phyloP scores from a whole-genome alignment of 139 green algal genomes.

The Auxenochlorella pyrenoidosa region DNA sequence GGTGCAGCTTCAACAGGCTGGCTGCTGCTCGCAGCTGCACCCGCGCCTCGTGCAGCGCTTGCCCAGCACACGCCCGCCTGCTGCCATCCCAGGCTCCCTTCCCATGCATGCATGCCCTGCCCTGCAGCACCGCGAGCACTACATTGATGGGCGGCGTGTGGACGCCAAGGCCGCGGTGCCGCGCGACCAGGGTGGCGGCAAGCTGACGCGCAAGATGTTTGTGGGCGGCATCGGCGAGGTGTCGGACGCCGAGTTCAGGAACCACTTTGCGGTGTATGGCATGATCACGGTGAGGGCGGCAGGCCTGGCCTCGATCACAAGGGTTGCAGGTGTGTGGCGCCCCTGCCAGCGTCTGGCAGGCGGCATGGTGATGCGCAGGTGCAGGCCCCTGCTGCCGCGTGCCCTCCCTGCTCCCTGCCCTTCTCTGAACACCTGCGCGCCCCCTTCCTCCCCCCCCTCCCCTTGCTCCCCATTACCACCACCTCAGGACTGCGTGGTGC shows the following conservation, averaged over 20 bases:
- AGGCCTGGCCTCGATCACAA: neutral
- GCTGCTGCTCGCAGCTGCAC: too few relatives aligned
- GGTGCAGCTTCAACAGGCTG: too few relatives aligned
- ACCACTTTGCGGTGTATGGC: slow-evolving; percentile 79
- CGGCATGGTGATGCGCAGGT: neutral
- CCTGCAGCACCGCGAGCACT: slow-evolving; percentile 66
- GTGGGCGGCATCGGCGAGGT: slow-evolving; percentile 84
- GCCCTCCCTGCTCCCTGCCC: neutral
- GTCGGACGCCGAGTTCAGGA: slow-evolving; percentile 71
- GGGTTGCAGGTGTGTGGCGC: too few relatives aligned
- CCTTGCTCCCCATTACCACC: too few relatives aligned
- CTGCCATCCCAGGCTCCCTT: too few relatives aligned
- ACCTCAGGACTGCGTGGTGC: slow-evolving; percentile 47
- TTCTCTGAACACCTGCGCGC: neutral
- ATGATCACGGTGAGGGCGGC: slow-evolving; percentile 68
- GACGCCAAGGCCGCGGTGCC: slow-evolving; percentile 83
- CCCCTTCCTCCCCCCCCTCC: neutral
- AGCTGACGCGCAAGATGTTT: slow-evolving; percentile 82
- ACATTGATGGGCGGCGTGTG: slow-evolving; percentile 68
- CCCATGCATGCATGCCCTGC: neutral
- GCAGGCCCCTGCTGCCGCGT: neutral
- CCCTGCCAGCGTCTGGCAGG: too few relatives aligned
- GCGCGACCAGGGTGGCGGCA: slow-evolving; percentile 54
- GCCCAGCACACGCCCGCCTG: too few relatives aligned
- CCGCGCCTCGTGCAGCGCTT: too few relatives aligned